These are phyloP conservation scores for Tothia fuscella DNA, from an alignment of 2,329 filamentous ascomycete genomes.

Conservation along the genomic window DNA sequence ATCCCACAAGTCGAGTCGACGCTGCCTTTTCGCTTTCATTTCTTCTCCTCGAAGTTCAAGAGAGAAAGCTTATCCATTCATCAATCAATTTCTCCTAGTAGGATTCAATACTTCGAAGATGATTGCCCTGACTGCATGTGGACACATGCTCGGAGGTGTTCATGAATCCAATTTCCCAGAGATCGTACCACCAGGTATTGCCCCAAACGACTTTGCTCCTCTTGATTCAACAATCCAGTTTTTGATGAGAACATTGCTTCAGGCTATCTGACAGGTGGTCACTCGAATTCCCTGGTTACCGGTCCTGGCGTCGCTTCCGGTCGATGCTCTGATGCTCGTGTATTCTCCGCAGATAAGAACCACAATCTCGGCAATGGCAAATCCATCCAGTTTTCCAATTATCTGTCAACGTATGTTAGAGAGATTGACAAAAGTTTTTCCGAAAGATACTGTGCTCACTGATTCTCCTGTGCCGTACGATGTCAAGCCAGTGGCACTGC, in stretches of 20 bases:
- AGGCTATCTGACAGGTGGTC: slow-evolving; percentile 44
- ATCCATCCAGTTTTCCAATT: slow-evolving; percentile 32
- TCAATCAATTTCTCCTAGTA: slow-evolving; percentile 44
- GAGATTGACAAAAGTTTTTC: slow-evolving; percentile 51
- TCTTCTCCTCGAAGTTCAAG: too few relatives aligned
- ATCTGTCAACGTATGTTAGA: slow-evolving; percentile 42
- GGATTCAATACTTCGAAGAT: slow-evolving; percentile 46
- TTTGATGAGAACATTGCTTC: slow-evolving; percentile 48
- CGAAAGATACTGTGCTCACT: slow-evolving; percentile 37
- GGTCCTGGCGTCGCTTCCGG: slow-evolving; percentile 34
- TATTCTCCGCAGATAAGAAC: slow-evolving; percentile 46
- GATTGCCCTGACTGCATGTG: slow-evolving; percentile 49
- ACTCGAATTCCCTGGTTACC: slow-evolving; percentile 43
- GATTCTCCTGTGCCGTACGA: slow-evolving; percentile 44
- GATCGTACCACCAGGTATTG: slow-evolving; percentile 36
- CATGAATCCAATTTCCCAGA: slow-evolving; percentile 42
- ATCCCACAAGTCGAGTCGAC: too few relatives aligned
- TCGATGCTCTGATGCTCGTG: slow-evolving; percentile 43
- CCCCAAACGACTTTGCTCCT: slow-evolving; percentile 31
- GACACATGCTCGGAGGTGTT: slow-evolving; percentile 49
- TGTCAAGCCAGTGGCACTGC: slow-evolving; percentile 47
- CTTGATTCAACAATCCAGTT: slow-evolving; percentile 36
- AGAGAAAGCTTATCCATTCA: too few relatives aligned
- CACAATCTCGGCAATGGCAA: slow-evolving; percentile 39
- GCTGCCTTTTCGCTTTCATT: too few relatives aligned